These are phyloP conservation scores for Kwoniella newhampshirensis DNA, from an alignment of 768 basidiomycete genomes.

Conservation along the genomic window DNA sequence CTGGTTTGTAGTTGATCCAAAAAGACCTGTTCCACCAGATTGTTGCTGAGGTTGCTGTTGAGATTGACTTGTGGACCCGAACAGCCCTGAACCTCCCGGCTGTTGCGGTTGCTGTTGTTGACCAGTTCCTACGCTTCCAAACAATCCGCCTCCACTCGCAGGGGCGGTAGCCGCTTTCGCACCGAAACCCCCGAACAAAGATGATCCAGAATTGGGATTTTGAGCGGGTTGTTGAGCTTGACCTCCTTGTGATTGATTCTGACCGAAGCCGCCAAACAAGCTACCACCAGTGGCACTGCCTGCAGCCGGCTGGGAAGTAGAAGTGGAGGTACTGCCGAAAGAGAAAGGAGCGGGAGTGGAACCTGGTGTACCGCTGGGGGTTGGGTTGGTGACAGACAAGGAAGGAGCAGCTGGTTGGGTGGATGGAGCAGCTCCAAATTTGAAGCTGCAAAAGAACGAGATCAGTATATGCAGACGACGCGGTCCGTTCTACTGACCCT, in stretches of 20 bases:
- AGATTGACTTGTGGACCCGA: conserved; percentile 15
- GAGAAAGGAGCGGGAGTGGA: conserved; percentile 29
- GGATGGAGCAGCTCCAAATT: conserved; percentile 26
- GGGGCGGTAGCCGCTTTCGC: conserved; percentile 11
- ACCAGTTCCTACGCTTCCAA: conserved; percentile 19
- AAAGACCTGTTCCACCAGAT: conserved; percentile 4
- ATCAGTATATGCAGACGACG: not conserved
- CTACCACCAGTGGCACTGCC: conserved; percentile 9
- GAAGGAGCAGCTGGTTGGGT: conserved; percentile 26
- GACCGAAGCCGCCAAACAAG: conserved; percentile 16
- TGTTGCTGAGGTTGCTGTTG: conserved; percentile 17
- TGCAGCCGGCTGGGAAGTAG: conserved; percentile 16
- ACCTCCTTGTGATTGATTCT: not conserved
- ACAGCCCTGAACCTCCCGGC: conserved; percentile 12
- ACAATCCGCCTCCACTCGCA: conserved; percentile 14
- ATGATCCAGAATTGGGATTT: conserved; percentile 7
- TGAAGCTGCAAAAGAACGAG: conserved; percentile 22
- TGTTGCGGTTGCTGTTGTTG: conserved; percentile 11
- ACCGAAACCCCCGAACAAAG: conserved; percentile 17
- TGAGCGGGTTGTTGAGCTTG: conserved; percentile 11
- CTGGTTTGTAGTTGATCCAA: conserved; percentile 17
- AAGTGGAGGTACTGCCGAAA: conserved; percentile 17
- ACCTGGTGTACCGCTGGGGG: conserved; percentile 14
- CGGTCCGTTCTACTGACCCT: conserved; percentile 13
- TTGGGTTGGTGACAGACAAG: conserved; percentile 29